These are phyloP conservation scores for Schizothecium vesticola DNA, from an alignment of 495 filamentous ascomycete genomes.

Conservation along the genomic window DNA sequence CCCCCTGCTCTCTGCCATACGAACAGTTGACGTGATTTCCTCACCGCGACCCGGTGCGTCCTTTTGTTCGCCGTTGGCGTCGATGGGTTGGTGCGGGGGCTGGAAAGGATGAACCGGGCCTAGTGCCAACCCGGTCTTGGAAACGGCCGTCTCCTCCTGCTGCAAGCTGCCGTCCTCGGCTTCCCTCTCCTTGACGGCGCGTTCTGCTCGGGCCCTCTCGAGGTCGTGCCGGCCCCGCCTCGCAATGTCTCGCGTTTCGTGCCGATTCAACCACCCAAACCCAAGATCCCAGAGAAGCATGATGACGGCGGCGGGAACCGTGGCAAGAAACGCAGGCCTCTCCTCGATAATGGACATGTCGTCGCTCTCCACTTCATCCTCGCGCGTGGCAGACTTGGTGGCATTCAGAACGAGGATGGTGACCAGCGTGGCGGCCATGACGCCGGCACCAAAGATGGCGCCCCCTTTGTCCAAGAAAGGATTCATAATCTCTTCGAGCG, in stretches of 20 bases:
- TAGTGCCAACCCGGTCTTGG: background rate
- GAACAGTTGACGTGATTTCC: background rate
- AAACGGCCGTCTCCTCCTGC: background rate
- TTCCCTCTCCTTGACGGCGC: background rate
- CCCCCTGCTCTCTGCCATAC: background rate
- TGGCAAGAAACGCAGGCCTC: constrained; percentile 55
- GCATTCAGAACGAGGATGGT: constrained; percentile 57
- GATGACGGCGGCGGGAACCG: constrained; percentile 55
- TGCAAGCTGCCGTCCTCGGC: background rate
- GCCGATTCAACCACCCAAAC: constrained; percentile 52
- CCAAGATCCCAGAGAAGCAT: constrained; percentile 59
- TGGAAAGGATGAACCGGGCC: background rate
- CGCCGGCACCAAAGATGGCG: constrained; percentile 52
- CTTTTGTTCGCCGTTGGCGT: background rate
- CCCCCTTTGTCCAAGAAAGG: constrained; percentile 60
- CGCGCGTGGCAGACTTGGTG: constrained; percentile 29
- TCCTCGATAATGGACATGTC: constrained; percentile 15
- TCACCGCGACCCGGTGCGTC: background rate
- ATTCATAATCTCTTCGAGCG: constrained; percentile 65
- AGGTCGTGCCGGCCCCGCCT: constrained; percentile 47
- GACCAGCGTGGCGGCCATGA: constrained; percentile 58
- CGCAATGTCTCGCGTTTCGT: constrained; percentile 56
- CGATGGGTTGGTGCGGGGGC: background rate
- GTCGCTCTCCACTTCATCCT: background rate
- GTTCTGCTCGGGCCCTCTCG: constrained; percentile 40